Conservation (phyloP, 306 rosid species). For the Casuarina equisetifolia region DNA sequence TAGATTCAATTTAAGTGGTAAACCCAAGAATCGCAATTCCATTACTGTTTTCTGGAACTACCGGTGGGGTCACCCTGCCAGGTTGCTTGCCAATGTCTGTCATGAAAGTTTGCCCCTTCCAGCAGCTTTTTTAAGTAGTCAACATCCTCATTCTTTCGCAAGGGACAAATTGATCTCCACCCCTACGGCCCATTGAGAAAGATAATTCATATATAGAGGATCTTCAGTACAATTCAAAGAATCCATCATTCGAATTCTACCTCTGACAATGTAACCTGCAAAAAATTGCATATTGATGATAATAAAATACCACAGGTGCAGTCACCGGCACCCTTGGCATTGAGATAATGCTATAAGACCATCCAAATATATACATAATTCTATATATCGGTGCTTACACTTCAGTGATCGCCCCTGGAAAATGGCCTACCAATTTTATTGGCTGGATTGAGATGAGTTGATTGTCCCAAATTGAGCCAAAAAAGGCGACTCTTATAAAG, state of each 20-base stretch:
- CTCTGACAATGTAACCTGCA: neutral
- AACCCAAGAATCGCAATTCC: conserved; percentile 17
- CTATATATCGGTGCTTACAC: too few relatives aligned
- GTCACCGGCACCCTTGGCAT: neutral
- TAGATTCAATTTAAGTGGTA: neutral
- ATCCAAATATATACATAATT: too few relatives aligned
- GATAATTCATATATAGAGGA: neutral
- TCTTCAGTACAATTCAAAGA: neutral
- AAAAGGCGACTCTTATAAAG: too few relatives aligned
- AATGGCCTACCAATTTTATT: too few relatives aligned
- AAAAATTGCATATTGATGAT: neutral
- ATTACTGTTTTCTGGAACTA: conserved; percentile 47
- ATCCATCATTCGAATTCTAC: neutral
- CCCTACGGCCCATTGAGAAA: neutral
- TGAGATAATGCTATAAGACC: neutral
- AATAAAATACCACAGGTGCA: neutral
- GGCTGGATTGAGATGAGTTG: neutral
- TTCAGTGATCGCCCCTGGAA: too few relatives aligned
- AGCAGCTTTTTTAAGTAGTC: conserved; percentile 75
- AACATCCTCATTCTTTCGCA: conserved; percentile 89
- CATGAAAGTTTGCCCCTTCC: conserved; percentile 92
- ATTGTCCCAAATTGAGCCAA: too few relatives aligned
- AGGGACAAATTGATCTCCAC: neutral
- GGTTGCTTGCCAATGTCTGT: conserved; percentile 99
- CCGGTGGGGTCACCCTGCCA: conserved; percentile 81